Evolutionary conservation across 176 grass and related monocot genomes (phyloP).

Genomic region (Eremochloa ophiuroides): DNA sequence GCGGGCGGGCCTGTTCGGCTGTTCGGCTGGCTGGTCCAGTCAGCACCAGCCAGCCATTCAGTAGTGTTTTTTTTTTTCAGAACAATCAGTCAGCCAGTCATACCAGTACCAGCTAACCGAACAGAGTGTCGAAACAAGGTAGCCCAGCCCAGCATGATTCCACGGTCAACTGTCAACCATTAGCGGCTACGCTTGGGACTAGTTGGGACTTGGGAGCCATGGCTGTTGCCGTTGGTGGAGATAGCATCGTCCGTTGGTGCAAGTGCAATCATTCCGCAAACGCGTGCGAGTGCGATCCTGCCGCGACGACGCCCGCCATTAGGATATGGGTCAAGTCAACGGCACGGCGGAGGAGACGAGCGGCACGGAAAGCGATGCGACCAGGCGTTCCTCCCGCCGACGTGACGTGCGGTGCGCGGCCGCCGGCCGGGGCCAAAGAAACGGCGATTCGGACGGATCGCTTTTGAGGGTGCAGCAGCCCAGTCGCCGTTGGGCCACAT

Average conservation of each 20-base stretch:
- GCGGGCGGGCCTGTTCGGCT: too few species aligned
- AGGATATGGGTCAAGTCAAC: neutral
- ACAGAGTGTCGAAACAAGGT: too few species aligned
- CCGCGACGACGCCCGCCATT: neutral
- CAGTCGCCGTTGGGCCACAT: neutral
- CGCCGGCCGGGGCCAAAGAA: neutral
- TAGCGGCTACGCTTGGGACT: too few species aligned
- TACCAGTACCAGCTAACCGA: too few species aligned
- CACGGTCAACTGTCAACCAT: too few species aligned
- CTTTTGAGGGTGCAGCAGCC: neutral
- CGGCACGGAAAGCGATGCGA: neutral
- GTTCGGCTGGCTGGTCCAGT: too few species aligned
- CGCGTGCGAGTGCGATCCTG: neutral
- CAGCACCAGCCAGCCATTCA: too few species aligned
- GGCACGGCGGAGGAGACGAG: neutral
- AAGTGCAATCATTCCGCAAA: neutral
- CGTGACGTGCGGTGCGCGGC: neutral
- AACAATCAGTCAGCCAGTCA: too few species aligned
- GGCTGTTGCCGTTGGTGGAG: neutral
- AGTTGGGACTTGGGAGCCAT: too few species aligned
- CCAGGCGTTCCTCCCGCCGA: neutral
- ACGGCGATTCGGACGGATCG: neutral
- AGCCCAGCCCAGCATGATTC: too few species aligned
- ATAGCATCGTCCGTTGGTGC: neutral
- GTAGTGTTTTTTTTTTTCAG: too few species aligned